These are phyloP conservation scores for Vigna unguiculata DNA, from an alignment of 306 rosid species.

Conservation along the genomic window DNA sequence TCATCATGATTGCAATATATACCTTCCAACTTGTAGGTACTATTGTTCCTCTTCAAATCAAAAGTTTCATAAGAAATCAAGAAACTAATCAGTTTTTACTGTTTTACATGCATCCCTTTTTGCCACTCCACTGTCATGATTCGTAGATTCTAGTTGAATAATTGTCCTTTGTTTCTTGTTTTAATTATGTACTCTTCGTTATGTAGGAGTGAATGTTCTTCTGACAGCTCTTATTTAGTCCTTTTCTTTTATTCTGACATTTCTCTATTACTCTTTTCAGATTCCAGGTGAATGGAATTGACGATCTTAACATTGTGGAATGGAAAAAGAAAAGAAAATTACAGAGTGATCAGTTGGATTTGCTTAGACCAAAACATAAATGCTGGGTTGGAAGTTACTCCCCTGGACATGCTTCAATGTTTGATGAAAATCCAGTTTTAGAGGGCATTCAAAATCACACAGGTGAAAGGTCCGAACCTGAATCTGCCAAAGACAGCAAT, in stretches of 20 bases:
- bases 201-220: not conserved
- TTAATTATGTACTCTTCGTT: not conserved
- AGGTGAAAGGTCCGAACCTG: slow-evolving; percentile 43
- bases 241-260: slow-evolving; percentile 9
- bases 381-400: slow-evolving; percentile 53
- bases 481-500: slow-evolving; percentile 68
- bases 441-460: slow-evolving; percentile 35
- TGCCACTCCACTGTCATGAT: not conserved
- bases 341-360: slow-evolving; percentile 60
- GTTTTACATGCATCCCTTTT: not conserved
- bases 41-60: slow-evolving; percentile 6
- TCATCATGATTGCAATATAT: not conserved
- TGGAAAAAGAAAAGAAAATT: slow-evolving; percentile 77
- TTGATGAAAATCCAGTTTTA: slow-evolving; percentile 44
- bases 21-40: not conserved
- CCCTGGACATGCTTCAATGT: slow-evolving; percentile 43
- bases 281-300: slow-evolving; percentile 41
- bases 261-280: slow-evolving; percentile 44
- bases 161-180: not conserved
- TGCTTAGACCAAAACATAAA: slow-evolving; percentile 67
- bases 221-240: not conserved
- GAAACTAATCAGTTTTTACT: slow-evolving; percentile 1
- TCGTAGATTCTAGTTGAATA: not conserved
- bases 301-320: slow-evolving; percentile 35
- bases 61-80: slow-evolving; percentile 11